Conservation (phyloP, 1,139 yeast genomes). For the Torulaspora pretoriensis region DNA sequence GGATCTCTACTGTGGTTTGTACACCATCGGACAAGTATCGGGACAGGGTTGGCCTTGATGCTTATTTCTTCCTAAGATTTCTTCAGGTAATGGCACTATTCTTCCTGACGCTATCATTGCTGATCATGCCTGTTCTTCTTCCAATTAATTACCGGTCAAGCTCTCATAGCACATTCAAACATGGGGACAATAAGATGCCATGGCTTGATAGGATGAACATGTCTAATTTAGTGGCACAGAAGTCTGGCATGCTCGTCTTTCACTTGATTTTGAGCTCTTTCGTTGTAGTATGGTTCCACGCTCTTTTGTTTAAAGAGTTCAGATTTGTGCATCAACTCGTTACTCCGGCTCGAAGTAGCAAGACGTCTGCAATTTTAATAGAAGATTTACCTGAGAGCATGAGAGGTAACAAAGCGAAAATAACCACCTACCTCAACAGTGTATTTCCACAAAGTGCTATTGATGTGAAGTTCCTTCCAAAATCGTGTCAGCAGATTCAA, state of each 20-base stretch:
- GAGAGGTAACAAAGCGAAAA: slow-evolving; percentile 36
- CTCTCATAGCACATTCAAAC: slow-evolving; percentile 21
- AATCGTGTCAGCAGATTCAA: slow-evolving; percentile 42
- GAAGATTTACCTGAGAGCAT: slow-evolving; percentile 45
- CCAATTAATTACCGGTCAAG: slow-evolving; percentile 54
- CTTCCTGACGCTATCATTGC: slow-evolving; percentile 46
- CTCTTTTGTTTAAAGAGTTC: slow-evolving; percentile 49
- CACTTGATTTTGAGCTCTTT: slow-evolving; percentile 54
- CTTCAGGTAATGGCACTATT: slow-evolving; percentile 46
- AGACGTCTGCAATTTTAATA: slow-evolving; percentile 44
- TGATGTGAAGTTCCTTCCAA: slow-evolving; percentile 48
- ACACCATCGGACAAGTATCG: slow-evolving; percentile 44
- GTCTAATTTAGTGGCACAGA: slow-evolving; percentile 52
- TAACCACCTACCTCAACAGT: slow-evolving; percentile 35
- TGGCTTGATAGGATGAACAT: slow-evolving; percentile 57
- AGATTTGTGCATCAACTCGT: slow-evolving; percentile 39
- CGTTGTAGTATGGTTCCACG: slow-evolving; percentile 52
- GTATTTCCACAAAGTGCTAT: slow-evolving; percentile 35
- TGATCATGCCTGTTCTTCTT: slow-evolving; percentile 51
- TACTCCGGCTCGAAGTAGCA: slow-evolving; percentile 33
- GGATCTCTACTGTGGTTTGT: slow-evolving; percentile 7
- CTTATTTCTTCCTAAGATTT: slow-evolving; percentile 58
- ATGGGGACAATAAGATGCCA: slow-evolving; percentile 28
- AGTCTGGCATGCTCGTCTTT: slow-evolving; percentile 45
- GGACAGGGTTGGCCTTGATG: slow-evolving; percentile 52